Base-by-base conservation (phyloP, 192 early-diverging fungal genomes). In the Coemansia sp. region DNA sequence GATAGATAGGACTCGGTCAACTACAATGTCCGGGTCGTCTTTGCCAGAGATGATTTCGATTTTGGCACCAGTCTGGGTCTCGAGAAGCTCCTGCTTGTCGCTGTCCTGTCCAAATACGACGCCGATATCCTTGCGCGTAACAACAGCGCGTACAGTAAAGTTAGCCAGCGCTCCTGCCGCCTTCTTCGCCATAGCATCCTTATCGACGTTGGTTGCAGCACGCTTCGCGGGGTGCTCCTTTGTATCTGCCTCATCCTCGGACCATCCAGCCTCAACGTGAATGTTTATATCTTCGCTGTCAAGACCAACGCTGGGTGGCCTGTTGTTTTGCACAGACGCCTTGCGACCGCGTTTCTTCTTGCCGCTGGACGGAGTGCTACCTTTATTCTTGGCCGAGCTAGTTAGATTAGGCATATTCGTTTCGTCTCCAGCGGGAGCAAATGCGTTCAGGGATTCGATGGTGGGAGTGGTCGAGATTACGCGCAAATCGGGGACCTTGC, bases 21-120 rank as follows among this genome's bases (percentile, higher is more conserved):
- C 80, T 10, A 83, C 80, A 62, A 83, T 83, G 12, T 83, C 80
- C 19, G 80, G 80, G 41, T 83, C 80, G 14, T 83, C 80, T 6
- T 63, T 75, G n/a, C 82, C 82, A 17, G 82, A 63, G n/a, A 84
- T 38, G 27, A 84, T 66, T 3, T 62, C 41, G 10, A 84, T 71
- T 7, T 31, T 42, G 12, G 77, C 44, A 7, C 63, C 44, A 1
- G 70, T 76, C 31, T 71, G 57, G 1, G n/a, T 5, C 32, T 84
- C 82, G 17, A 84, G 57, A 11, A 39, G 25, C 11, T 67, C 57
- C 63, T 71, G 73, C 4, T 66, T 59, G 25, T 65, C 68, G 23
- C 23, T 46, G 6, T 58, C 53, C 0, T 65, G 61, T 31, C 73
- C 82, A 25, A 84, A 84, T 12, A 84, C 63, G 12, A 76, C 66